These are phyloP conservation scores for Physcia stellaris DNA, from an alignment of 495 filamentous ascomycete genomes.

Conservation along the genomic window DNA sequence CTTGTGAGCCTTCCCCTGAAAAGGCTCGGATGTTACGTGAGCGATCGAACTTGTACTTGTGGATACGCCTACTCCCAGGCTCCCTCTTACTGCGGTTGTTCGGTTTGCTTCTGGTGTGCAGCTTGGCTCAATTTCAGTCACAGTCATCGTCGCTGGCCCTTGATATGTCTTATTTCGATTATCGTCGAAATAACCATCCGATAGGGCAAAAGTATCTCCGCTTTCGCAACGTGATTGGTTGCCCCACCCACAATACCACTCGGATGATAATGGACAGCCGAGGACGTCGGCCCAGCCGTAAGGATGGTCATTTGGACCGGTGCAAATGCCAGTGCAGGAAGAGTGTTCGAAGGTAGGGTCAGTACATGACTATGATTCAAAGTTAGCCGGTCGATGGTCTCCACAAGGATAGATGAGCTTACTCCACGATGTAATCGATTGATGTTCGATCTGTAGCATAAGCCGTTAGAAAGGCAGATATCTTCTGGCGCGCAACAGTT, in stretches of 20 bases:
- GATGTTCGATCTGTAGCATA: not conserved
- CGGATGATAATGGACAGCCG: not conserved
- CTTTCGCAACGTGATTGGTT: not conserved
- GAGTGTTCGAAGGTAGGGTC: not conserved
- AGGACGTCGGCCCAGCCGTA: slow-evolving; percentile 2
- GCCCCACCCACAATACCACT: slow-evolving; percentile 3
- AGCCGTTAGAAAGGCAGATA: slow-evolving; percentile 5
- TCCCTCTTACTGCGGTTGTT: no score
- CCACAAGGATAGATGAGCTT: not conserved
- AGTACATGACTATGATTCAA: not conserved
- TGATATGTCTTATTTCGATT: not conserved
- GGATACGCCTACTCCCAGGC: no score
- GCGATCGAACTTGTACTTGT: no score
- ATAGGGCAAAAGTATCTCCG: not conserved
- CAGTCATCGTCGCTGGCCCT: no score
- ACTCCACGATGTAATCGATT: not conserved
- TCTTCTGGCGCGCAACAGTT: not conserved
- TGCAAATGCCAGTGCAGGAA: slow-evolving; percentile 1
- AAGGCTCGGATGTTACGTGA: no score
- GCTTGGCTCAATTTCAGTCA: no score
- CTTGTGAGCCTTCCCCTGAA: no score
- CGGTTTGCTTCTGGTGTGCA: no score
- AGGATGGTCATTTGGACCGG: not conserved
- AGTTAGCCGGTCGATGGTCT: not conserved
- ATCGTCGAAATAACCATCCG: slow-evolving; percentile 2